Conservation (phyloP, 1,139 yeast genomes). For the Kazachstania sp. region DNA sequence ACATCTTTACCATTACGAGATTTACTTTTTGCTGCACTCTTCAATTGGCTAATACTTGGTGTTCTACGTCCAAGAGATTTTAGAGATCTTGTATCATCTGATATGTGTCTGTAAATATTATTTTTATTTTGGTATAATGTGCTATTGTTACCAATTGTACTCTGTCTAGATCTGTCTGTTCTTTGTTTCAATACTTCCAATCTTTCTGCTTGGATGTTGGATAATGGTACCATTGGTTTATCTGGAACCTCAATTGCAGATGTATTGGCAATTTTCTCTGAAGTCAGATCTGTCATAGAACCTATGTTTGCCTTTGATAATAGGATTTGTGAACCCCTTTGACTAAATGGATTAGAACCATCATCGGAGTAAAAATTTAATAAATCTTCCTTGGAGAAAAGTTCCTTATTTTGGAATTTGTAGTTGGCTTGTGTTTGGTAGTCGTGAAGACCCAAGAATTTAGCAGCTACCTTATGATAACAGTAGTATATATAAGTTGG, state of each 20-base stretch:
- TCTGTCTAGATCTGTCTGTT: constrained; percentile 1
- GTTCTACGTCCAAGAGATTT: constrained; percentile 18
- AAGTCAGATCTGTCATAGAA: constrained; percentile 19
- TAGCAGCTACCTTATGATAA: constrained; percentile 28
- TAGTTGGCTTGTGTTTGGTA: constrained; percentile 22
- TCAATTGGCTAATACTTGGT: constrained; percentile 27
- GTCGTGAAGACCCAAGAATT: constrained; percentile 21
- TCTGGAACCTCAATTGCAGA: constrained; percentile 3
- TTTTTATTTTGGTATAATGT: constrained; percentile 3
- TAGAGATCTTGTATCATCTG: constrained; percentile 21
- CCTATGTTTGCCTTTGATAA: constrained; percentile 15
- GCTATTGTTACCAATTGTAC: neutral
- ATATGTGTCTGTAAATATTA: constrained; percentile 12
- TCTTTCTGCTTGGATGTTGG: constrained; percentile 1
- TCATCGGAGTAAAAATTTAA: constrained; percentile 27
- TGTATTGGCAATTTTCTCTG: constrained; percentile 11
- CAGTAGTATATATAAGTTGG: constrained; percentile 21
- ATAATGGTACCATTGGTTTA: neutral
- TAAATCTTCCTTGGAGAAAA: constrained; percentile 25
- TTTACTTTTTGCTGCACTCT: constrained; percentile 14
- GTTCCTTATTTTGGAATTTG: constrained; percentile 11
- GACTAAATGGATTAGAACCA: constrained; percentile 23
- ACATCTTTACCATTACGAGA: constrained; percentile 8
- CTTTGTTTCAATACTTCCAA: constrained; percentile 1
- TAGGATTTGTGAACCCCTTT: constrained; percentile 25